These are phyloP conservation scores for Endogone sp. DNA, from an alignment of 192 early-diverging fungal genomes.

Conservation along the genomic window DNA sequence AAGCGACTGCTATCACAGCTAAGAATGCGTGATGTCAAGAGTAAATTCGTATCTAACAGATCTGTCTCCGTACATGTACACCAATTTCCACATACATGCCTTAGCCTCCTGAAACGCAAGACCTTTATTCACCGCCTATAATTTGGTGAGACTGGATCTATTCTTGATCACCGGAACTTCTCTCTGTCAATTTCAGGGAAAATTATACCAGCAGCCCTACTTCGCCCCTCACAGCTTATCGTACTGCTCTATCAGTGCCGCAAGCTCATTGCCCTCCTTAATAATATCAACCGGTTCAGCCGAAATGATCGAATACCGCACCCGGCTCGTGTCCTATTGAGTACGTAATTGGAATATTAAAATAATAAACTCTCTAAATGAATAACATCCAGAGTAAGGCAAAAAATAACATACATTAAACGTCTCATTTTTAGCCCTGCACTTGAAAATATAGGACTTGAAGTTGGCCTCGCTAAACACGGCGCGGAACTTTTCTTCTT, in stretches of 20 bases:
- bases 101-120: no score
- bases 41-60: no score
- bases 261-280: constrained; percentile 35
- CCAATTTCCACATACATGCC: no score
- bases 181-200: no score
- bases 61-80: no score
- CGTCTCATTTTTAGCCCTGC: constrained; percentile 76
- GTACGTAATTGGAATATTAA: constrained; percentile 4
- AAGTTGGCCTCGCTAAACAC: constrained; percentile 60
- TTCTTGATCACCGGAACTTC: no score
- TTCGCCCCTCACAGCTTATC: no score
- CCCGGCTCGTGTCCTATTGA: constrained; percentile 44
- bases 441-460: constrained; percentile 67
- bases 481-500: constrained; percentile 15
- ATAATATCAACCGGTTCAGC: constrained; percentile 54
- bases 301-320: constrained; percentile 43
- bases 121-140: no score
- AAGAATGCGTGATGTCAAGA: no score
- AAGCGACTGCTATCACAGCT: no score
- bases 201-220: no score
- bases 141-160: no score
- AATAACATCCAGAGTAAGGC: background rate
- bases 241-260: constrained; percentile 23
- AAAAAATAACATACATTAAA: constrained; percentile 59
- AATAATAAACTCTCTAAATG: constrained; percentile 5